Evolutionary conservation across 202 grass and related monocot genomes (phyloP).

Genomic region (Carex arenaria): DNA sequence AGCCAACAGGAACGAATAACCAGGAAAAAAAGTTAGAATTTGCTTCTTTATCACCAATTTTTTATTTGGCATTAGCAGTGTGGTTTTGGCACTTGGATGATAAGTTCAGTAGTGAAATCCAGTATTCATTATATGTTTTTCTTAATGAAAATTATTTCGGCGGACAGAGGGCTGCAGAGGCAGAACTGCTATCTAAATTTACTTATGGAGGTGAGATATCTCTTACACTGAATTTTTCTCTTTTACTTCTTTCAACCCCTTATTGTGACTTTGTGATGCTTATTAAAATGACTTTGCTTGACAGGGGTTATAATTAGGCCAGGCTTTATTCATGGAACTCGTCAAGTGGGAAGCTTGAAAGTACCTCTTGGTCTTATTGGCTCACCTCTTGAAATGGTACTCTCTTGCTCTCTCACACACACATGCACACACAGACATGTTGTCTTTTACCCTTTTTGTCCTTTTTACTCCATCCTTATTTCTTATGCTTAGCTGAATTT

Average conservation of each 20-base stretch:
- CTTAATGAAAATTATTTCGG: constrained; percentile 18
- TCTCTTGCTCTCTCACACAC: constrained; percentile 6
- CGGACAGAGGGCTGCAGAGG: constrained; percentile 80
- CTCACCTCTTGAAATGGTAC: constrained; percentile 82
- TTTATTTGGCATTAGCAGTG: background rate
- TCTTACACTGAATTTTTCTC: background rate
- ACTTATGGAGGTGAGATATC: constrained; percentile 68
- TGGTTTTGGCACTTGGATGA: background rate
- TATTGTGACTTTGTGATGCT: background rate
- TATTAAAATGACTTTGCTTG: constrained; percentile 8
- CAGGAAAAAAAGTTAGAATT: background rate
- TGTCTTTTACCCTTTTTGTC: background rate
- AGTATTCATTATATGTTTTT: background rate
- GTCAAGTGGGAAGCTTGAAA: constrained; percentile 65
- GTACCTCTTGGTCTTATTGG: constrained; percentile 81
- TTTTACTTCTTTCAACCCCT: background rate
- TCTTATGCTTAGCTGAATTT: background rate
- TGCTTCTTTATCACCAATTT: background rate
- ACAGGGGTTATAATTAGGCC: constrained; percentile 79
- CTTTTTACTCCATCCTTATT: background rate
- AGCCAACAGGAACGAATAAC: background rate
- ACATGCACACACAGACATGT: constrained; percentile 40
- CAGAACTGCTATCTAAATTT: constrained; percentile 79
- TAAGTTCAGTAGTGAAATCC: background rate
- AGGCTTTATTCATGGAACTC: constrained; percentile 95